phyloP scores from a whole-genome alignment of 108 stramenopile genomes.

The Cyclotella baltica region DNA sequence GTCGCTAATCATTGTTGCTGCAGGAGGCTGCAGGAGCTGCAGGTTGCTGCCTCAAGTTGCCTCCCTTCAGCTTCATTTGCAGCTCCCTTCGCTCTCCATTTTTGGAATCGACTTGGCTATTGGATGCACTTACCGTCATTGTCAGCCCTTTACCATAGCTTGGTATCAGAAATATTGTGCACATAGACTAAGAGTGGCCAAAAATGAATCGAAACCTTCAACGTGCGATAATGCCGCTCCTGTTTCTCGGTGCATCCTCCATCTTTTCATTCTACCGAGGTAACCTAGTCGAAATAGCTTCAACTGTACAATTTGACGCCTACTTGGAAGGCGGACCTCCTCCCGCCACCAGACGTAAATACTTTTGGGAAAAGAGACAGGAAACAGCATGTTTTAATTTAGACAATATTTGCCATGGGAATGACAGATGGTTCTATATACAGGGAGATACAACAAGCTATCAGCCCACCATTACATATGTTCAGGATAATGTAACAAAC shows the following conservation, averaged over 20 bases:
- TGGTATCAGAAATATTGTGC: background rate
- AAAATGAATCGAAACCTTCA: background rate
- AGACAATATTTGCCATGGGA: conserved; percentile 39
- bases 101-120: no score
- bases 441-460: background rate
- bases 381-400: conserved; percentile 32
- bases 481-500: conserved; percentile 9
- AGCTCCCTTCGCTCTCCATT: no score
- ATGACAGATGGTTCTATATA: conserved; percentile 41
- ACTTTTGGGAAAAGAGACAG: conserved; percentile 34
- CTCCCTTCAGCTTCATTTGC: no score
- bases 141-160: no score
- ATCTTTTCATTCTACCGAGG: background rate
- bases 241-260: background rate
- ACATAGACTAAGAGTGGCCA: background rate
- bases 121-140: no score
- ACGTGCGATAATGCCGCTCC: background rate
- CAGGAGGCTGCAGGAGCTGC: no score
- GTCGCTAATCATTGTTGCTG: no score
- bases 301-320: background rate
- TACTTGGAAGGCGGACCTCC: conserved; percentile 25
- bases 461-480: conserved; percentile 31
- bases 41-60: no score
- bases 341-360: background rate
- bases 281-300: background rate